Percentiles rank a stretch among this genome's conserved stretches.
Evolutionary conservation across 2,329 filamentous ascomycete species (phyloP).

Genomic region (Elsinoe necatrix): DNA sequence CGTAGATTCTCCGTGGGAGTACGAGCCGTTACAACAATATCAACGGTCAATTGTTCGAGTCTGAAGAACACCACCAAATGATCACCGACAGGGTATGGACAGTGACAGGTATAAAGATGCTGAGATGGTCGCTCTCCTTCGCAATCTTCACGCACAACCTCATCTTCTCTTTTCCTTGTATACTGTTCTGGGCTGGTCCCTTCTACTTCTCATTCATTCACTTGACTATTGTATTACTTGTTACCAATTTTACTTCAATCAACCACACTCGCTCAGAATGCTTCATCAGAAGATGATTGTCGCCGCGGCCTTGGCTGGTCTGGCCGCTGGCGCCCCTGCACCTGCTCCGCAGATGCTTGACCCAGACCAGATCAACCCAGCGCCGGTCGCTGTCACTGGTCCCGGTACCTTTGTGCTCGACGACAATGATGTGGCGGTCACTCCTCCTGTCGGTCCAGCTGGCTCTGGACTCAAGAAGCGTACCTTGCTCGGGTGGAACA

Average conservation of each 20-base stretch:
- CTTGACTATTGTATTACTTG: neutral
- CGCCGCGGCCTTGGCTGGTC: conserved; percentile 19
- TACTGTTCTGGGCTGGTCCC: conserved; percentile 11
- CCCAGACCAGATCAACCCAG: conserved; percentile 19
- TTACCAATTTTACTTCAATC: neutral
- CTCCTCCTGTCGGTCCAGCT: conserved; percentile 20
- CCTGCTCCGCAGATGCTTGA: conserved; percentile 22
- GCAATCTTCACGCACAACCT: neutral
- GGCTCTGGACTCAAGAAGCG: conserved; percentile 15
- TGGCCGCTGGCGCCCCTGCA: conserved; percentile 19
- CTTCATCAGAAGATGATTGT: conserved; percentile 18
- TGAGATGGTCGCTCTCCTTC: neutral
- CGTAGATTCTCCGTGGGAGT: neutral
- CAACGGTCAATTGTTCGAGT: conserved; percentile 6
- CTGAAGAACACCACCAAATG: neutral
- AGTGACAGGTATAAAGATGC: neutral
- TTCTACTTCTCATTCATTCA: neutral
- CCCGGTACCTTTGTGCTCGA: conserved; percentile 18
- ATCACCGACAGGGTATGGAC: neutral
- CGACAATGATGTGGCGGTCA: conserved; percentile 20
- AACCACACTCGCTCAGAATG: conserved; percentile 11
- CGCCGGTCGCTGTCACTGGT: conserved; percentile 19
- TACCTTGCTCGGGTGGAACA: neutral
- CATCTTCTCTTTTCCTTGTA: conserved; percentile 7
- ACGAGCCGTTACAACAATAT: neutral